Base-by-base conservation (phyloP, 441 rosid genomes). In the Eutrema salsugineum region DNA sequence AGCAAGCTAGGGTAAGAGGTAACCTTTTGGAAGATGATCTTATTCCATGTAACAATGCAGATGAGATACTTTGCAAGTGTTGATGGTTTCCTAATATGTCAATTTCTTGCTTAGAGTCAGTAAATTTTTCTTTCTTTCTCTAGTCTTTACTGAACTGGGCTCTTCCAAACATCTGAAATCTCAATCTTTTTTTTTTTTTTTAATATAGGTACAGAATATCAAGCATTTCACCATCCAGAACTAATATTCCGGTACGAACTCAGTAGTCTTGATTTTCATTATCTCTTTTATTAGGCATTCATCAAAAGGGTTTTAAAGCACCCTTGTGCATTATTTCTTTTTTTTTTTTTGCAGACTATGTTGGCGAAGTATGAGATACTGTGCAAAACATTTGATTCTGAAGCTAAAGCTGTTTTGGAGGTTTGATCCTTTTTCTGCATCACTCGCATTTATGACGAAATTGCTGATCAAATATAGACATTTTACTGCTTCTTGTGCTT, bases 191-290 rank as follows among this genome's bases (percentile, higher is more conserved):
- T 54, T 68, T 7, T 57, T 70, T 8, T n/a, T n/a, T n/a, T n/a
- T n/a, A n/a, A 17, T 82, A 68, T 88, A 93, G 97, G 73, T 91
- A 90, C 75, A 66, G 62, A 20, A 74, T 90, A 77, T 94, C 99
- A 59, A 84, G 84, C 72, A 91, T 78, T 76, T 94, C 97, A 43
- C 99, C 99, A 28, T 86, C 96, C 8, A 85, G 81, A 85, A 83
- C 84, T 62, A 80, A 84, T 80, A 85, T 88, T 20, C 70, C 78
- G 88, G 96, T 93, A 87, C 61, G 51, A 53, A 32, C 68, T 65
- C 76, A 65, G 17, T 60, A 51, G 43, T 63, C 58, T 56, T 69
- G 0, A 56, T 47, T 28, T 48, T 43, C 30, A 24, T 10, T 28
- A 28, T 40, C 54, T 56, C 39, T 62, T 62, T 17, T 27, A 19